These are phyloP conservation scores for Lachnellula arida DNA, from an alignment of 2,329 filamentous ascomycete genomes.

Conservation along the genomic window DNA sequence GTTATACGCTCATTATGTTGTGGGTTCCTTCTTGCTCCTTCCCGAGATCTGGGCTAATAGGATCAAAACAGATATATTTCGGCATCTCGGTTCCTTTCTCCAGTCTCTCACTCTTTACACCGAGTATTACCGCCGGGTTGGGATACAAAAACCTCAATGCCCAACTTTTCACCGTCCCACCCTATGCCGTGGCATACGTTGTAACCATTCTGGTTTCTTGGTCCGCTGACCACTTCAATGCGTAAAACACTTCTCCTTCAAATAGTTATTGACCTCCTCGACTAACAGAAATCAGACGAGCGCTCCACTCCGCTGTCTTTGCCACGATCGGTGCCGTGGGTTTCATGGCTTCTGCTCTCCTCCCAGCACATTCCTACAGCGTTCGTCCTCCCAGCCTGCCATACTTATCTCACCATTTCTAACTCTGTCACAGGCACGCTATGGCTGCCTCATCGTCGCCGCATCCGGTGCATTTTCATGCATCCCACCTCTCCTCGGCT, in stretches of 20 bases:
- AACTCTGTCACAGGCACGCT: conserved; percentile 42
- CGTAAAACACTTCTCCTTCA: conserved; percentile 20
- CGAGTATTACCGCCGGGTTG: conserved; percentile 57
- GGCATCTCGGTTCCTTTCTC: conserved; percentile 52
- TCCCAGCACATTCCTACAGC: conserved; percentile 55
- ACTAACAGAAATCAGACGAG: conserved; percentile 32
- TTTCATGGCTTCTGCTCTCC: conserved; percentile 58
- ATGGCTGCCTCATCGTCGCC: conserved; percentile 65
- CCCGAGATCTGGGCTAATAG: not conserved
- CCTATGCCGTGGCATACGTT: conserved; percentile 51
- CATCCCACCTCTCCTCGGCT: conserved; percentile 54
- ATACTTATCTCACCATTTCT: not conserved
- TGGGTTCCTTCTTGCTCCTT: conserved; percentile 30
- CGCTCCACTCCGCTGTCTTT: conserved; percentile 45
- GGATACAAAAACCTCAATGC: conserved; percentile 52
- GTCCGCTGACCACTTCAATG: conserved; percentile 60
- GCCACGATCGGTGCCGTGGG: conserved; percentile 48
- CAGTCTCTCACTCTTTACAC: conserved; percentile 55
- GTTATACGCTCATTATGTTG: conserved; percentile 46
- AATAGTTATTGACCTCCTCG: not conserved
- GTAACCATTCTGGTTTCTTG: conserved; percentile 48
- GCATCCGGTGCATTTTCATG: conserved; percentile 62
- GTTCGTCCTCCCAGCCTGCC: conserved; percentile 25
- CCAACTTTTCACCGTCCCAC: conserved; percentile 63
- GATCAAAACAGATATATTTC: conserved; percentile 41